Evolutionary conservation across 2,329 filamentous ascomycete genomes (phyloP), one percentile per base, ranked within the genome.

Genomic region (Fusarium globosum): DNA sequence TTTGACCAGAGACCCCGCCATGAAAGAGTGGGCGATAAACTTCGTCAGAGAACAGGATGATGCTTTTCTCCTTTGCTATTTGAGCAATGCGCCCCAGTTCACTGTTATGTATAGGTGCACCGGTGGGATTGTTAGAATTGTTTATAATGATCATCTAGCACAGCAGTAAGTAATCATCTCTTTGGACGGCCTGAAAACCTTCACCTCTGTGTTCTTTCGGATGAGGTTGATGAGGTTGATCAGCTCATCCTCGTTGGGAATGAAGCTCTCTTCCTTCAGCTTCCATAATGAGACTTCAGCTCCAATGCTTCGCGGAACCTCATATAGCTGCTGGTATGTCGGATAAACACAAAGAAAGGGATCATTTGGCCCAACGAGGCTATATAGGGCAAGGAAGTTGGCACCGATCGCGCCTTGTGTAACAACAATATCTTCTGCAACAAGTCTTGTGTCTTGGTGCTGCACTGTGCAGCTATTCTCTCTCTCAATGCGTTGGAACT

Each of bases 261-360:
- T 82, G 85, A 92, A 96, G 21, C 88, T 86, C 55, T 93, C 87
- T 43, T 88, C 86, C 55, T 86, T 87, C 14, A 94, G 86, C 79
- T 89, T 90, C 94, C 94, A 97, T 16, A 96, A 81, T 46, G 91
- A 90, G 21, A 97, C 92, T 66, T 94, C 89, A 2, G 93, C 94
- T 0, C 94, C 94, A 10, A 97, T 83, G 42, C 90, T 92, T 73
- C 87, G 86, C 0, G 94, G 94, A 2, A 97, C 89, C 15, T 90
- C 86, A 79, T 96, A 96, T 4, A 97, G 87, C 77, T 96, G 94
- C 80, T 96, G 93, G 77, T 96, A 97, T 2, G 94, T 96, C 18
- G 95, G 94, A 79, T 95, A 94, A 65, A 96, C 93, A 78, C 93
- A 96, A 66, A 97, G 88, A 52, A 96, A 92, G 85, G 97, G 94